A percentile compares a stretch with the other conserved stretches of the same genome.
phyloP scores from a whole-genome alignment of 2,329 filamentous ascomycete species.

The Periconia sp. region DNA sequence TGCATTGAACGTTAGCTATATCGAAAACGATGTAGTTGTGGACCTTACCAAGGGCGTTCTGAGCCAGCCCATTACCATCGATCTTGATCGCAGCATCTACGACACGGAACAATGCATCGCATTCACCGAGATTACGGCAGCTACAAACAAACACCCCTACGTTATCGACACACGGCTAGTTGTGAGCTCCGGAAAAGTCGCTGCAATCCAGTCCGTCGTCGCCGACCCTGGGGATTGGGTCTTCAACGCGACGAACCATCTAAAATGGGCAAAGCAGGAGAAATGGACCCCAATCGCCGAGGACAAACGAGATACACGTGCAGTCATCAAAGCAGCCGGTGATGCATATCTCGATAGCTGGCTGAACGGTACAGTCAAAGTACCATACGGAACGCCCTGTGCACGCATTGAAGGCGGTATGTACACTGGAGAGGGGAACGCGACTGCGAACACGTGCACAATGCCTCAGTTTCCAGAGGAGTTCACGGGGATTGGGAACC shows the following conservation, averaged over 20 bases:
- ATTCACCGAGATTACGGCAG: slow-evolving; percentile 21
- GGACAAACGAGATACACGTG: slow-evolving; percentile 15
- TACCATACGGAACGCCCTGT: slow-evolving; percentile 29
- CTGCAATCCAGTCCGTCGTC: slow-evolving; percentile 16
- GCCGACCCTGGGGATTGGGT: slow-evolving; percentile 23
- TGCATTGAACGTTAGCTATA: slow-evolving; percentile 12
- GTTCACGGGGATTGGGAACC: slow-evolving; percentile 18
- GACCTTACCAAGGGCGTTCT: slow-evolving; percentile 15
- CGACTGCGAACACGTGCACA: slow-evolving; percentile 17
- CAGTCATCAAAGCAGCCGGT: slow-evolving; percentile 21
- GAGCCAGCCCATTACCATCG: slow-evolving; percentile 14
- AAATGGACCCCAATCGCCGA: slow-evolving; percentile 16
- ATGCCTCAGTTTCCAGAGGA: slow-evolving; percentile 27
- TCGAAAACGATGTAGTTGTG: slow-evolving; percentile 17
- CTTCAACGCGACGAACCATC: slow-evolving; percentile 19
- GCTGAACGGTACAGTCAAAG: slow-evolving; percentile 20
- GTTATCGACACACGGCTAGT: slow-evolving; percentile 20
- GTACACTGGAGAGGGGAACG: slow-evolving; percentile 21
- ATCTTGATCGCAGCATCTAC: slow-evolving; percentile 19
- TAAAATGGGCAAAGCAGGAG: slow-evolving; percentile 13
- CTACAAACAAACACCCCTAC: slow-evolving; percentile 20
- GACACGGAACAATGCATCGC: slow-evolving; percentile 23
- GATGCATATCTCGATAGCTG: slow-evolving; percentile 29
- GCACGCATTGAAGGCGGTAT: slow-evolving; percentile 28
- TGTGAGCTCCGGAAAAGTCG: slow-evolving; percentile 11